These are phyloP conservation scores for Davidsoniella neocaledoniae DNA, from an alignment of 2,329 filamentous ascomycete species.

Conservation along the genomic window DNA sequence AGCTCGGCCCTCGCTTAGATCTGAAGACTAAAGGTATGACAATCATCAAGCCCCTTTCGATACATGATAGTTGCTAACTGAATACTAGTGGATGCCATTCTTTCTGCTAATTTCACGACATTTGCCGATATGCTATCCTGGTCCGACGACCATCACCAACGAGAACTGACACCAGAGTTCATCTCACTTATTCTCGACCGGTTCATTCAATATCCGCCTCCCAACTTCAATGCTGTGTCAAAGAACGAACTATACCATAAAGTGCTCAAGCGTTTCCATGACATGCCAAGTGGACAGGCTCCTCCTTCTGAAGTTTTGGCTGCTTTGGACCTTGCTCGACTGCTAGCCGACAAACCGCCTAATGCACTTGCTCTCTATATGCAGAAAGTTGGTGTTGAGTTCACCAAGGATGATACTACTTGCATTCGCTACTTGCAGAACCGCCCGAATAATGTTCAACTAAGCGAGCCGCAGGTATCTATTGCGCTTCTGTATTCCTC, in stretches of 20 bases:
- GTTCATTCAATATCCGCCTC: constrained; percentile 72
- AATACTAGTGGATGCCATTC: constrained; percentile 63
- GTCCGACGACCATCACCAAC: constrained; percentile 43
- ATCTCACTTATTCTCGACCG: constrained; percentile 70
- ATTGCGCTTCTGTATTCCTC: constrained; percentile 54
- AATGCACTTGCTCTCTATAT: constrained; percentile 49
- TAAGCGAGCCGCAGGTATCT: constrained; percentile 69
- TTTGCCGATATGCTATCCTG: constrained; percentile 64
- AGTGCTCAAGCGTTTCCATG: constrained; percentile 50
- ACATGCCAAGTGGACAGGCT: constrained; percentile 26
- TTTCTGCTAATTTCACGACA: constrained; percentile 60
- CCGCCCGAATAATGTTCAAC: constrained; percentile 36
- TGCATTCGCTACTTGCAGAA: constrained; percentile 38
- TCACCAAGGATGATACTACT: constrained; percentile 59
- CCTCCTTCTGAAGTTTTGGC: constrained; percentile 55
- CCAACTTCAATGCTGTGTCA: constrained; percentile 63
- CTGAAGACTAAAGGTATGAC: constrained; percentile 69
- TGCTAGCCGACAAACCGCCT: constrained; percentile 41
- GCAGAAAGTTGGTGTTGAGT: constrained; percentile 55
- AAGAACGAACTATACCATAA: constrained; percentile 53
- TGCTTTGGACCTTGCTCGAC: constrained; percentile 49
- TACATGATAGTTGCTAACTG: constrained; percentile 7
- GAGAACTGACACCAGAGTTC: constrained; percentile 51
- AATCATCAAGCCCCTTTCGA: constrained; percentile 1
- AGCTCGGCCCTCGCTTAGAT: constrained; percentile 62